Base-by-base conservation (phyloP, 2,329 filamentous ascomycete genomes). In the Chaetomium olivaceum region DNA sequence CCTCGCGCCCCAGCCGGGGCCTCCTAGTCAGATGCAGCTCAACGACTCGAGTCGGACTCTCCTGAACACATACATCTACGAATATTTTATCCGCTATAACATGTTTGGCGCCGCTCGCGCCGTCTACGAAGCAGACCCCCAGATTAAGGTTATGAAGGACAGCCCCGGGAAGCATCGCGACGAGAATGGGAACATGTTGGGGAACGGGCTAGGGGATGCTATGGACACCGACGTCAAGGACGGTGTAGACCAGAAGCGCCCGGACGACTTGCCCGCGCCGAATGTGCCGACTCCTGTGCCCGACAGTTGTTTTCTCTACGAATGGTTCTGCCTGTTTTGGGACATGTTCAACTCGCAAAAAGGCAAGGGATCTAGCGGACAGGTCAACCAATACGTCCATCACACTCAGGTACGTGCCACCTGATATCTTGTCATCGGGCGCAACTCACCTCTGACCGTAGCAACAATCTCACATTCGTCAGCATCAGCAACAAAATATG, bases 301-400 rank as follows among this genome's bases (percentile, higher is more conserved):
- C 55, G 90, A 90, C 73, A 91, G 86, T 68, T 92, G 91, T 29
- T 98, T 99, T 74, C 83, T 99, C n/a, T 90, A 92, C 72, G 95
- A 98, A 74, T 99, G 95, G 95, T 99, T 96, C 82, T 92, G 89
- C 74, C 85, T 97, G 61, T 99, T 99, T 78, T 98, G 93, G 93
- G 95, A 99, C 74, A 92, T 98, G 72, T 96, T 91, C 78, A 88
- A 88, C 74, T 92, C 92, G 63, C 91, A 94, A 75, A 90, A 92
- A 74, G 86, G 84, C 73, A 89, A 88, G 76, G 86, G 85, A 62
- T 84, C 84, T 63, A 88, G 83, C 74, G 78, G 81, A 29, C 85
- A 85, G 66, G 89, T 92, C 56, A 85, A 85, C 69, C 88, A 91
- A 80, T 97, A 96, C 77, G 87, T 96, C 65, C 80, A 85, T 66